Conservation (phyloP, 176 grass and related monocot species). For the Paspalum notatum region DNA sequence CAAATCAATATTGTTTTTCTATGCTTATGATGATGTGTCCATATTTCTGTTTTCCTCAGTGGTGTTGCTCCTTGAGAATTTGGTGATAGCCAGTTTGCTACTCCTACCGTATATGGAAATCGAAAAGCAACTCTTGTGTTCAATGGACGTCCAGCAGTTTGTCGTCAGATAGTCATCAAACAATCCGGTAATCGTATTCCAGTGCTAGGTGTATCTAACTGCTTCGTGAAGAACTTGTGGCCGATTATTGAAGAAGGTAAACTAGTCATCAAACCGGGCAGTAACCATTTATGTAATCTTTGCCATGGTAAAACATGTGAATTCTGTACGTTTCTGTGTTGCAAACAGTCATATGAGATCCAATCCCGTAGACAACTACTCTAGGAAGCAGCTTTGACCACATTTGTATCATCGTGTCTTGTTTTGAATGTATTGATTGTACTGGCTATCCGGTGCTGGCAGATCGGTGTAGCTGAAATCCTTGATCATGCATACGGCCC, state of each 20-base stretch:
- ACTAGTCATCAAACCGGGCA: not conserved
- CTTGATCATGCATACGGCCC: not conserved
- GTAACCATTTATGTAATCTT: not conserved
- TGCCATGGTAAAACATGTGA: not conserved
- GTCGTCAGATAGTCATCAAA: not conserved
- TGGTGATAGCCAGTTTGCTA: not conserved
- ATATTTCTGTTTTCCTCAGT: conserved; percentile 7
- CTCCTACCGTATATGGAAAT: conserved; percentile 8
- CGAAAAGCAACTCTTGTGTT: not conserved
- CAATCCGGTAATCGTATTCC: not conserved
- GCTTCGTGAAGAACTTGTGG: not conserved
- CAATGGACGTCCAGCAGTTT: not conserved
- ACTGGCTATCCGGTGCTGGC: not conserved
- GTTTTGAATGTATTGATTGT: not conserved
- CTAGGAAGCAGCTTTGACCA: not conserved
- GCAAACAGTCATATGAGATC: not conserved
- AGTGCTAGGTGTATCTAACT: no score
- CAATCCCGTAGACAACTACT: not conserved
- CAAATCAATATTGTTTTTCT: not conserved
- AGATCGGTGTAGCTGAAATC: not conserved
- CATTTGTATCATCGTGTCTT: not conserved
- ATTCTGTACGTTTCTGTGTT: not conserved
- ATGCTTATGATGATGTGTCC: not conserved
- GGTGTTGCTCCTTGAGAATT: not conserved
- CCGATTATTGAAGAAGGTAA: conserved; percentile 15